Percentiles rank a stretch among this genome's conserved stretches.
phyloP scores from a whole-genome alignment of 2,329 filamentous ascomycete genomes.

The Trichoderma sp. region DNA sequence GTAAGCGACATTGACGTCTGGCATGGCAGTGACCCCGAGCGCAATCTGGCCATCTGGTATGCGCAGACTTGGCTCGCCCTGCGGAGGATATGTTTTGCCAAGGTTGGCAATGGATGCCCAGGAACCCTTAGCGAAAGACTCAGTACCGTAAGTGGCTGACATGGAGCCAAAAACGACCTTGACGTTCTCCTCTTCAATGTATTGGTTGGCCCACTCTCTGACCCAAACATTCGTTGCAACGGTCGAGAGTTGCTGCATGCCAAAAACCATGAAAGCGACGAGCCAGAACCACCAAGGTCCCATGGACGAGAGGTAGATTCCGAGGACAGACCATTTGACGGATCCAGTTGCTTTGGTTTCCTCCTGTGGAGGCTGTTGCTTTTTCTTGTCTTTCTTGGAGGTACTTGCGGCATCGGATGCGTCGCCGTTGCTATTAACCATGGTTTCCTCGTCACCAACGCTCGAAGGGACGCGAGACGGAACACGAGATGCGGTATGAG shows the following conservation, averaged over 20 bases:
- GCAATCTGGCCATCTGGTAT: conserved; percentile 29
- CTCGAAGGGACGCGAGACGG: conserved; percentile 80
- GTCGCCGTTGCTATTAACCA: conserved; percentile 55
- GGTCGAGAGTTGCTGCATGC: conserved; percentile 79
- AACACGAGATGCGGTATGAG: conserved; percentile 69
- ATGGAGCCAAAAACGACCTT: conserved; percentile 33
- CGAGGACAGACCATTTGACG: conserved; percentile 84
- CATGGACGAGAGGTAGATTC: conserved; percentile 87
- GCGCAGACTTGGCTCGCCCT: neutral
- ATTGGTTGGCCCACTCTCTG: conserved; percentile 91
- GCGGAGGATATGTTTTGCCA: conserved; percentile 35
- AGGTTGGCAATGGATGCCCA: conserved; percentile 47
- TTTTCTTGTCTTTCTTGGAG: conserved; percentile 51
- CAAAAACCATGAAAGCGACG: conserved; percentile 73
- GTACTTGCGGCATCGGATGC: conserved; percentile 51
- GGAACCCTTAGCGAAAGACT: conserved; percentile 37
- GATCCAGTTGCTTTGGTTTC: conserved; percentile 84
- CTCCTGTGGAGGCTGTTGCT: conserved; percentile 56
- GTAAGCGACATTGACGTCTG: conserved; percentile 78
- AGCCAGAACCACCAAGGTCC: conserved; percentile 97
- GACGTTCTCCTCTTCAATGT: conserved; percentile 55
- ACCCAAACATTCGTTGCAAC: conserved; percentile 96
- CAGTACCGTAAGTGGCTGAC: conserved; percentile 35
- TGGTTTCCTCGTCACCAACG: conserved; percentile 66
- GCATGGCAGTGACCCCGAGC: conserved; percentile 36